phyloP scores from a whole-genome alignment of 805 yeast species.

The Helenozyma baotianmanensis region DNA sequence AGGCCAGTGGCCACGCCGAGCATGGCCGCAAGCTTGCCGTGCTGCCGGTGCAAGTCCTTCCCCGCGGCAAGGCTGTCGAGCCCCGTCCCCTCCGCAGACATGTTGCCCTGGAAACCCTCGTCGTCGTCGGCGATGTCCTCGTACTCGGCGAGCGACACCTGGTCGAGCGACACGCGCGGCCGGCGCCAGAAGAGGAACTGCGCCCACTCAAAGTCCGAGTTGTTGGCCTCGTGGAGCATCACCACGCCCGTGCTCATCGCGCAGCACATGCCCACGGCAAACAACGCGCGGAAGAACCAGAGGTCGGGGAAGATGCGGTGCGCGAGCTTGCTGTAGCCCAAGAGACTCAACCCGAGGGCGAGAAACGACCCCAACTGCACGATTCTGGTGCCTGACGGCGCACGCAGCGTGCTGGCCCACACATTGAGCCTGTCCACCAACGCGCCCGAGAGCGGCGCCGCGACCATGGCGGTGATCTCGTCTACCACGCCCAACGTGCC shows the following conservation, averaged over 20 bases:
- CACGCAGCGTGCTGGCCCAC: slow-evolving; percentile 3
- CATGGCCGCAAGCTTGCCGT: slow-evolving; percentile 55
- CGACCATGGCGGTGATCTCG: slow-evolving; percentile 49
- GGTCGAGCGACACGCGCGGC: slow-evolving; percentile 1
- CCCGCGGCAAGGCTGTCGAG: not conserved
- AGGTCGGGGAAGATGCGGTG: slow-evolving; percentile 42
- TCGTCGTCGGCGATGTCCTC: not conserved
- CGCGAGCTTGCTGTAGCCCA: slow-evolving; percentile 42
- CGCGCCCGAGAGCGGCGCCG: slow-evolving; percentile 62
- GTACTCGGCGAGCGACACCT: slow-evolving; percentile 1
- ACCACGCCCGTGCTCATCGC: slow-evolving; percentile 59
- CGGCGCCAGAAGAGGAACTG: slow-evolving; percentile 25
- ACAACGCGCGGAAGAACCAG: slow-evolving; percentile 47
- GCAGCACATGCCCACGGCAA: slow-evolving; percentile 57
- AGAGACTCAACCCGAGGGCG: slow-evolving; percentile 43
- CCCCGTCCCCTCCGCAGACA: slow-evolving; percentile 2
- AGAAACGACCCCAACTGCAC: slow-evolving; percentile 46
- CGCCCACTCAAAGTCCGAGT: slow-evolving; percentile 36
- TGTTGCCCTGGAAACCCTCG: not conserved
- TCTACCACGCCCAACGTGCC: slow-evolving; percentile 48
- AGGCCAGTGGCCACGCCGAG: slow-evolving; percentile 60
- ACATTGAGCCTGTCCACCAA: slow-evolving; percentile 48
- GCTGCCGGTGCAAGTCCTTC: slow-evolving; percentile 7
- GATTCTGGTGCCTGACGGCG: slow-evolving; percentile 47
- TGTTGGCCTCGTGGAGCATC: slow-evolving; percentile 50